Base-by-base conservation (phyloP, 352 stramenopile species). In the Pythium coloratum region DNA sequence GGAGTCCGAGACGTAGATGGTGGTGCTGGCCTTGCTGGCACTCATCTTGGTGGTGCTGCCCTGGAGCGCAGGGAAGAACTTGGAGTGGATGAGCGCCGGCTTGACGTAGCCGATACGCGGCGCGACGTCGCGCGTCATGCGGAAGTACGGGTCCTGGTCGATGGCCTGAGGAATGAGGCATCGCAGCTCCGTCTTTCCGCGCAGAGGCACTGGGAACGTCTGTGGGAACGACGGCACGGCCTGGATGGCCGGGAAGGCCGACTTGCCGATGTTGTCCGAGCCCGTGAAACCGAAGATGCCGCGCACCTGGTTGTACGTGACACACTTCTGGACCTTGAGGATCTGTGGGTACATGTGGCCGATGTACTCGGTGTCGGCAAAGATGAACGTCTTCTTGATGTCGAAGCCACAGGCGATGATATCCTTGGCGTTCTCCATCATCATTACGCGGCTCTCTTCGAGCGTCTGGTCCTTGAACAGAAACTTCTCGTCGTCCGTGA, bases 401-500 rank as follows among this genome's bases (percentile, higher is more conserved):
- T 98, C 89, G 66, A 98, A 98, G 46, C 93, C 94, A 73, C 97
- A 99, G 1, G 98, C 98, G 69, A 99, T 99, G 73, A 99, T 99
- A 81, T 99, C 98, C 73, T 99, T 99, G 53, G 97, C 96, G 86
- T 99, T 99, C 76, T 99, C 97, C 65, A 94, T 96, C 56, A 97
- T 98, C 76, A 99, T 95, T 33, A 87, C 69, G 55, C 96, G 85
- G 66, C 84, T 94, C 70, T 97, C 84, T 62, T 90, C 88, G 26
- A 96, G 76, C 60, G 89, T 95, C 70, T 96, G 86, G 67, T 98
- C 96, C 81, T 99, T 99, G 82, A 99, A 99, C 10, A 99, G 74
- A 70, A 99, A 99, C 81, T 99, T 99, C 76, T 99, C 98, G 77
- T 99, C 98, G 76, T 99, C 98, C 5, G 98, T 99, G 59, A 99